Evolutionary conservation across 1,139 yeast genomes (phyloP).

Genomic region (Blastobotrys serpentis): DNA sequence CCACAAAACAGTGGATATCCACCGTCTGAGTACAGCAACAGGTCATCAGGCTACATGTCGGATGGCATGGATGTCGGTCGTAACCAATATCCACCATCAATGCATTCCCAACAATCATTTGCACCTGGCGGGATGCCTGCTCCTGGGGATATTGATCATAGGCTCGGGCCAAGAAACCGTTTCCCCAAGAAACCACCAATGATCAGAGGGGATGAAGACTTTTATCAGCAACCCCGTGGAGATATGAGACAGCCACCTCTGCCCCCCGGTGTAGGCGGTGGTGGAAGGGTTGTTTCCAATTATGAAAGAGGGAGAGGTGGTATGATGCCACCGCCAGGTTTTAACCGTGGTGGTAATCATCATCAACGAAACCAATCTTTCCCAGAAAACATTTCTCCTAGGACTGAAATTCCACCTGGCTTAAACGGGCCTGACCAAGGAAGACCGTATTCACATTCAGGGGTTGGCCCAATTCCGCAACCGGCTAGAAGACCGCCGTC

Average conservation of each 20-base stretch:
- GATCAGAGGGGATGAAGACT: constrained; percentile 9
- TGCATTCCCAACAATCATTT: neutral
- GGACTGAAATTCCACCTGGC: constrained; percentile 13
- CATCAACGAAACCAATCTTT: constrained; percentile 7
- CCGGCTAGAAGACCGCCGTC: neutral
- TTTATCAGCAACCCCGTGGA: constrained; percentile 2
- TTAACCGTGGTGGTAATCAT: neutral
- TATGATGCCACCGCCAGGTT: constrained; percentile 1
- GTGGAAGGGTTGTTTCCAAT: constrained; percentile 10
- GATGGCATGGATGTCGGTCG: neutral
- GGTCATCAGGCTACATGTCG: constrained; percentile 3
- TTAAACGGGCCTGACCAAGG: neutral
- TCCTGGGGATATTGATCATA: neutral
- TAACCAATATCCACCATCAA: neutral
- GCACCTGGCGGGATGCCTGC: constrained; percentile 8
- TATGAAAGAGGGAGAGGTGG: constrained; percentile 7
- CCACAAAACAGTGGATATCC: neutral
- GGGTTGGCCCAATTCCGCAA: constrained; percentile 4
- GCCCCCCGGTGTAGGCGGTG: neutral
- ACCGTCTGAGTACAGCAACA: constrained; percentile 1
- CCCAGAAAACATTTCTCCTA: constrained; percentile 11
- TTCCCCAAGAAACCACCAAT: constrained; percentile 7
- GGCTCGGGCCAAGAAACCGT: constrained; percentile 3
- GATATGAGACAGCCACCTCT: neutral
- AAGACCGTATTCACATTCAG: constrained; percentile 7